phyloP scores from a whole-genome alignment of 768 basidiomycete species.

The Tubosaeta sp. region DNA sequence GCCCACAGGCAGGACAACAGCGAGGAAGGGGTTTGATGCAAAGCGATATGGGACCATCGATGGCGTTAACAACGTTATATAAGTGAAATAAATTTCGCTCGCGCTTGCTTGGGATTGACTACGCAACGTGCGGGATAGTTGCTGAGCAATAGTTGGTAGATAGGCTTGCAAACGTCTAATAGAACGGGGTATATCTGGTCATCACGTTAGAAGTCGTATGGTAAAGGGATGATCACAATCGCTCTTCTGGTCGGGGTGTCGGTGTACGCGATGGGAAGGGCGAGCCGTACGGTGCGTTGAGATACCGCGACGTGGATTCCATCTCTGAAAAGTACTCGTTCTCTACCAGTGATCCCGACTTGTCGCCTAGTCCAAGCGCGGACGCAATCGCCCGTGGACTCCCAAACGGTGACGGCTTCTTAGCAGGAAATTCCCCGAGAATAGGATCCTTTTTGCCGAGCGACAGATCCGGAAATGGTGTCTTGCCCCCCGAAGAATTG shows the following conservation, averaged over 20 bases:
- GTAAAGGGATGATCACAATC: conserved; percentile 27
- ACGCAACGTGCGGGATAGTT: conserved; percentile 20
- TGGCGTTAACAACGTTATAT: conserved; percentile 32
- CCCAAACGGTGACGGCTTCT: conserved; percentile 46
- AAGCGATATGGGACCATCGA: conserved; percentile 24
- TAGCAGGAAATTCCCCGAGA: conserved; percentile 51
- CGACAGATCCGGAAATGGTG: conserved; percentile 42
- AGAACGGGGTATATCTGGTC: conserved; percentile 31
- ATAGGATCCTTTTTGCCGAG: conserved; percentile 52
- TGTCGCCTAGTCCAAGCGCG: conserved; percentile 42
- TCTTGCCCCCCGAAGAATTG: conserved; percentile 30
- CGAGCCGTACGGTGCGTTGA: conserved; percentile 47
- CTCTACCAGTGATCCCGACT: conserved; percentile 20
- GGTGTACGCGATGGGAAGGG: conserved; percentile 47
- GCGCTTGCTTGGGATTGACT: conserved; percentile 26
- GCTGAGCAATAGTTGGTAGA: conserved; percentile 32
- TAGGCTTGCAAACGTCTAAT: conserved; percentile 31
- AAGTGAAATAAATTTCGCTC: conserved; percentile 33
- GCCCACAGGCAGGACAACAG: conserved; percentile 10
- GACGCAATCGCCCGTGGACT: conserved; percentile 48
- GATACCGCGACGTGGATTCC: conserved; percentile 41
- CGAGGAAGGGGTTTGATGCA: conserved; percentile 19
- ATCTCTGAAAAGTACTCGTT: conserved; percentile 38
- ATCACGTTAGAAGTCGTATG: conserved; percentile 34
- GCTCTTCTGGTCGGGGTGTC: conserved; percentile 38